Percentiles rank a stretch among this genome's conserved stretches.
phyloP scores from a whole-genome alignment of 345 rosid genomes.

The Tarenaya hassleriana region DNA sequence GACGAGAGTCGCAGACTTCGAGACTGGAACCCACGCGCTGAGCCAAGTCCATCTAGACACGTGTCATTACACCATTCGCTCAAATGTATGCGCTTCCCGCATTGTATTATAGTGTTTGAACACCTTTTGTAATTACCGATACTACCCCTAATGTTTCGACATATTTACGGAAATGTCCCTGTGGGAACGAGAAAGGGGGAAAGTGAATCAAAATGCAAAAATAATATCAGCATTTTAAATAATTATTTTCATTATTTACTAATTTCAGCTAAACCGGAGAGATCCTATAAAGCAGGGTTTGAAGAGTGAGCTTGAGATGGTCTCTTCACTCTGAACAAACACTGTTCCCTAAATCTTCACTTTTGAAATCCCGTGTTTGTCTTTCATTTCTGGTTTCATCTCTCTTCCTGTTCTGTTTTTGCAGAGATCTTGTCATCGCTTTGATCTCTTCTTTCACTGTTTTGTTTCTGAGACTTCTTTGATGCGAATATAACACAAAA shows the following conservation, averaged over 20 bases:
- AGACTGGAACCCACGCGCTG: slow-evolving; percentile 34
- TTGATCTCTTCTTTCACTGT: slow-evolving; percentile 13
- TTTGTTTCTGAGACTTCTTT: too few relatives aligned
- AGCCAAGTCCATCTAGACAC: slow-evolving; percentile 43
- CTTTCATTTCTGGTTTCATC: slow-evolving; percentile 8
- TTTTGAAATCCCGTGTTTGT: slow-evolving; percentile 5
- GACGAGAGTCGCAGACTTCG: slow-evolving; percentile 38
- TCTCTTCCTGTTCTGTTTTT: neutral
- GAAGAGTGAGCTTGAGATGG: slow-evolving; percentile 20
- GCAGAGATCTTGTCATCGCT: neutral
- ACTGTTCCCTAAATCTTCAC: slow-evolving; percentile 11
- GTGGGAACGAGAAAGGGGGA: slow-evolving; percentile 13
- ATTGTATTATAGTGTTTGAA: neutral
- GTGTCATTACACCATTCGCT: slow-evolving; percentile 31
- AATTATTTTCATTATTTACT: slow-evolving; percentile 3
- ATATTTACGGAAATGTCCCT: slow-evolving; percentile 11
- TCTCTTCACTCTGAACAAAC: slow-evolving; percentile 12
- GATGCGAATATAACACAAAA: slow-evolving; percentile 18
- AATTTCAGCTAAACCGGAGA: slow-evolving; percentile 10
- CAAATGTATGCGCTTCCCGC: slow-evolving; percentile 41
- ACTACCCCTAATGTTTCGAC: neutral
- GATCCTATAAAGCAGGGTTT: slow-evolving; percentile 28
- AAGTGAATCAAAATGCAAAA: too few relatives aligned
- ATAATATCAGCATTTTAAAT: neutral
- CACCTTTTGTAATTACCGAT: neutral